Base-by-base conservation (phyloP, 805 yeast species). In the Kregervanrija pseudodelftensis region DNA sequence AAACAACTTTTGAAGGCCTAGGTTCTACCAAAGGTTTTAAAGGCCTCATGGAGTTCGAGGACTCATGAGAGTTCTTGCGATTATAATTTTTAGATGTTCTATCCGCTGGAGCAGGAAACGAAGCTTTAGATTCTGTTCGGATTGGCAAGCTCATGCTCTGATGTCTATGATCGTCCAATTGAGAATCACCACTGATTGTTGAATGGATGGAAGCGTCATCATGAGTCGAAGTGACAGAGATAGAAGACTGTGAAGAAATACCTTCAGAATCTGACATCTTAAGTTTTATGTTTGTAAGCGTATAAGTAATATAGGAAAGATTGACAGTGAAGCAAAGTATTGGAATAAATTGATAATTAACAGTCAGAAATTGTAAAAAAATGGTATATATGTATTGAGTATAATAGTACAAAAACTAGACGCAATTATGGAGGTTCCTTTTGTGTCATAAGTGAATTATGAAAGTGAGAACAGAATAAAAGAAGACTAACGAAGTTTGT, bases 101-200 rank as follows among this genome's bases (percentile, higher is more conserved):
- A 11, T 13, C 13, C 39, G 16, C 35, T 11, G 22, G 5, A 11
- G 35, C 40, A 10, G 15, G 30, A 12, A n/a, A 34, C 8, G 40
- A 37, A 22, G 41, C 37, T 5, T 42, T 50, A 7, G 64, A 54
- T 8, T 63, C 64, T 15, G 55, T 57, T 40, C 63, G 54, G 13
- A 61, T 61, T 4, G 68, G 69, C 12, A 64, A 50, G 5, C 66
- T 59, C 54, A 58, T 46, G 37, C 47, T 54, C 43, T 65, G 69
- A 33, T 64, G 46, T 47, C 69, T 57, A 42, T 65, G 69, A 42
- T 65, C 70, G 44, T 66, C 61, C 40, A 66, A 47, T 30, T 53
- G 54, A 5, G 65, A 59, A 40, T 64, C 68, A 22, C 61, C 68
- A 45, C 66, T 63, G 36, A 66, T 62, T 16, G 59, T 54, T 13